Percentiles rank a stretch among this genome's conserved stretches.
These are phyloP conservation scores for Ogataea neopini DNA, from an alignment of 805 yeast species.

Conservation along the genomic window DNA sequence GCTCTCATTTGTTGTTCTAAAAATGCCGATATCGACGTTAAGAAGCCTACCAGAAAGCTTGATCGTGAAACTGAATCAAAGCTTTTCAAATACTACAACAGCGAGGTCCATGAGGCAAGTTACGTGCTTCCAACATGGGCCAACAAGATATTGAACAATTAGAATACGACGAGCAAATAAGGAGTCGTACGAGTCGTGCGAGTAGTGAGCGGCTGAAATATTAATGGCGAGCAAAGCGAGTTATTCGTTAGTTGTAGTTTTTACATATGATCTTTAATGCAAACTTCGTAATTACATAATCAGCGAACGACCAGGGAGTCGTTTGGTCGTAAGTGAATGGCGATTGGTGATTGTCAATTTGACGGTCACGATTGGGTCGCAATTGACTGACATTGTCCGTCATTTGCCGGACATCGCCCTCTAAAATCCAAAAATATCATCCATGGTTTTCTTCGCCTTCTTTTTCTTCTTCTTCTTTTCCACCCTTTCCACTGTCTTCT, in stretches of 20 bases:
- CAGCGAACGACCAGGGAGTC: slow-evolving; percentile 6
- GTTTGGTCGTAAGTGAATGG: no score
- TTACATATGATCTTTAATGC: not conserved
- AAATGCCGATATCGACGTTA: slow-evolving; percentile 46
- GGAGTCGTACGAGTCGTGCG: no score
- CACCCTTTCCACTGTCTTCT: slow-evolving; percentile 69
- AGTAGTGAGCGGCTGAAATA: no score
- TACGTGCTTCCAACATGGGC: slow-evolving; percentile 86
- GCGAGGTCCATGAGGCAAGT: slow-evolving; percentile 65
- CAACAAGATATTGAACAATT: slow-evolving; percentile 24
- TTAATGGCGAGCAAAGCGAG: no score
- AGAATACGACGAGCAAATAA: not conserved
- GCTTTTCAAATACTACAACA: slow-evolving; percentile 64
- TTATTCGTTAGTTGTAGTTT: no score
- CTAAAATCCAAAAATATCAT: slow-evolving; percentile 70
- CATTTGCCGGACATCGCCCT: no score
- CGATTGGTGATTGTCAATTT: no score
- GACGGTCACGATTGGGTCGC: no score
- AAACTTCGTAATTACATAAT: not conserved
- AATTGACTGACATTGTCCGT: no score
- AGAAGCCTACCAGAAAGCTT: slow-evolving; percentile 51
- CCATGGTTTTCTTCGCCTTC: slow-evolving; percentile 58
- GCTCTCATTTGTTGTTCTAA: slow-evolving; percentile 76
- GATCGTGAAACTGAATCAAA: slow-evolving; percentile 46
- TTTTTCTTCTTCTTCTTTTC: slow-evolving; percentile 46